These are phyloP conservation scores for Chlamydomonas urium DNA, from an alignment of 139 green algal genomes.

Conservation along the genomic window DNA sequence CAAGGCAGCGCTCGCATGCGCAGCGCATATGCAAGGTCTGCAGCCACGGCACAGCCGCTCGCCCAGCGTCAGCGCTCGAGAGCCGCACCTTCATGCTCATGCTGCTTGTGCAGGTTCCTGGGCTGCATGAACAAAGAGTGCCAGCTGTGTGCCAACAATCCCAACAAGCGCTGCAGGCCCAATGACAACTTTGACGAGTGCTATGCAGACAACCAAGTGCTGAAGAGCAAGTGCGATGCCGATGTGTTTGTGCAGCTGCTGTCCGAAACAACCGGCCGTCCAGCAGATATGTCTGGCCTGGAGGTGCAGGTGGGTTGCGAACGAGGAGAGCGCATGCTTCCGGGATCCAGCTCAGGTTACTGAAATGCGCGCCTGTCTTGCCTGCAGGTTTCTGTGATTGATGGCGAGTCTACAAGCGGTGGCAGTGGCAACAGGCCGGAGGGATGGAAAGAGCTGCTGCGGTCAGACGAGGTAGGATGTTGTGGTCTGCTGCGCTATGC, in stretches of 20 bases:
- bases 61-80: background rate
- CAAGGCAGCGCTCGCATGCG: too few species aligned
- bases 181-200: slow-evolving; percentile 41
- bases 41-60: too few species aligned
- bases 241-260: slow-evolving; percentile 49
- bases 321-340: too few species aligned
- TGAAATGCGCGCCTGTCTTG: too few species aligned
- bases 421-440: background rate
- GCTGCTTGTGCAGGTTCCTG: slow-evolving; percentile 18
- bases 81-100: too few species aligned
- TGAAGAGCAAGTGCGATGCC: slow-evolving; percentile 46
- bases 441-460: slow-evolving; percentile 38
- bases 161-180: slow-evolving; percentile 42
- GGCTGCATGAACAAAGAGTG: slow-evolving; percentile 41
- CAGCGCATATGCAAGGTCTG: too few species aligned
- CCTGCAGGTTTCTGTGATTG: slow-evolving; percentile 45
- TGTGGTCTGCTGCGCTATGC: too few species aligned
- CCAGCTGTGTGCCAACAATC: slow-evolving; percentile 52
- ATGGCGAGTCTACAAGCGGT: slow-evolving; percentile 31
- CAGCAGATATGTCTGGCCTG: too few species aligned
- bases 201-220: slow-evolving; percentile 45
- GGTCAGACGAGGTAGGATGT: slow-evolving; percentile 40
- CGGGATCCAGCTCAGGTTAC: too few species aligned
- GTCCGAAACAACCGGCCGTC: too few species aligned
- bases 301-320: too few species aligned